Evolutionary conservation across 2,329 filamentous ascomycete species (phyloP), one percentile per base, ranked within the genome.

Genomic region (Hypoxylon sp.): DNA sequence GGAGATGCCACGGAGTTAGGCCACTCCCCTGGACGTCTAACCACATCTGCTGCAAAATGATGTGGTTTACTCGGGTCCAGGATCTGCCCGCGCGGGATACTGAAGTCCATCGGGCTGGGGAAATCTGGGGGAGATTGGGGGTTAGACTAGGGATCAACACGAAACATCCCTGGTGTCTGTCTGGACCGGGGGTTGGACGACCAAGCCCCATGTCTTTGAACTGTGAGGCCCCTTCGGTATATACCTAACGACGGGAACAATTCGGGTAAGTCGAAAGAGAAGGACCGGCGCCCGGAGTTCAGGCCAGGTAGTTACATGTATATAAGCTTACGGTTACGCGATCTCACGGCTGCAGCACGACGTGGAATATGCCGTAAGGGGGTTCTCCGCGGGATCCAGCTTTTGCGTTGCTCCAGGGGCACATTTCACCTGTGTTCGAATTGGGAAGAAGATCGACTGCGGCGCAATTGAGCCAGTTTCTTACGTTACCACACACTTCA

Each of bases 361-460:
- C 50, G 62, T 47, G 39, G 57, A 55, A 51, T 17, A 55, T 58
- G 48, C 29, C 31, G 32, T 32, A 24, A 29, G 44, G 31, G 31
- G 53, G 37, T 48, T 48, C 51, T 39, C 62, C 63, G 29, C 31
- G 56, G 29, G 8, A 35, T 48, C 7, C 24, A 24, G 24, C 24
- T 27, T 48, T 65, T 68, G 56, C 52, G 64, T 57, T 57, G 32
- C 50, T 58, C 32, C 31, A 55, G 47, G 48, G 47, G 32, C 39
- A 42, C 58, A 44, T 55, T 39, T 55, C 61, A 51, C 46, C 50
- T 54, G 17, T 37, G 39, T 2, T 54, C 42, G 17, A 8, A 47
- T 63, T 59, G 17, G 67, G 61, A 58, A 68, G 51, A 64, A 17
- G 65, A 68, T 68, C 21, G 52, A 48, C 60, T 42, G n/a, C 31